Percentiles rank a stretch among this genome's conserved stretches.
Conservation (phyloP, 164 flowering plant genomes). For the Brasenia schreberi region DNA sequence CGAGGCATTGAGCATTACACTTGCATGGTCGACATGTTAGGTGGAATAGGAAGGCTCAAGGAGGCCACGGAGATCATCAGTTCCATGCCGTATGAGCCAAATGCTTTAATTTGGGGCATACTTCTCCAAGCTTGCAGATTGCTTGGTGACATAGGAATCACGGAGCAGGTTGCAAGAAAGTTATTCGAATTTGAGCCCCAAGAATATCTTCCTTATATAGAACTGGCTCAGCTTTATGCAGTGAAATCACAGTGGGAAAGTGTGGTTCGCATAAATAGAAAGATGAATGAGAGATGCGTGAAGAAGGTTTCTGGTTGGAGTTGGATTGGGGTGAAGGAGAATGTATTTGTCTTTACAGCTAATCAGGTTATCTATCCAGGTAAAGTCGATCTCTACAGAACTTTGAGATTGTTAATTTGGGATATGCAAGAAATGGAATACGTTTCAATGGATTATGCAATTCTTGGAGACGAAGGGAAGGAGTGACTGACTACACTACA, state of each 20-base stretch:
- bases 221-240: conserved; percentile 34
- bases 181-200: conserved; percentile 30
- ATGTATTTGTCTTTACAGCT: conserved; percentile 18
- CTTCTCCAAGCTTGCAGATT: conserved; percentile 26
- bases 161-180: conserved; percentile 34
- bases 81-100: conserved; percentile 30
- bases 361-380: conserved; percentile 23
- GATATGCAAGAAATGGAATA: conserved; percentile 16
- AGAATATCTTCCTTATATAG: conserved; percentile 30
- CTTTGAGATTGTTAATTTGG: conserved; percentile 20
- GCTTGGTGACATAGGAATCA: conserved; percentile 25
- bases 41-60: conserved; percentile 28
- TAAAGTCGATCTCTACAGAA: conserved; percentile 17
- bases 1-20: conserved; percentile 40
- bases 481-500: conserved; percentile 1
- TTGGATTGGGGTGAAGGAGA: conserved; percentile 35
- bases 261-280: conserved; percentile 29
- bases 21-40: conserved; percentile 33
- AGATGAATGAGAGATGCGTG: conserved; percentile 23
- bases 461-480: conserved; percentile 6
- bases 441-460: conserved; percentile 4
- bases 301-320: conserved; percentile 30
- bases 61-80: conserved; percentile 28
- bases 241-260: conserved; percentile 49
- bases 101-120: conserved; percentile 21